phyloP scores from a whole-genome alignment of 2,329 filamentous ascomycete genomes.

The Fusarium miscanthi region DNA sequence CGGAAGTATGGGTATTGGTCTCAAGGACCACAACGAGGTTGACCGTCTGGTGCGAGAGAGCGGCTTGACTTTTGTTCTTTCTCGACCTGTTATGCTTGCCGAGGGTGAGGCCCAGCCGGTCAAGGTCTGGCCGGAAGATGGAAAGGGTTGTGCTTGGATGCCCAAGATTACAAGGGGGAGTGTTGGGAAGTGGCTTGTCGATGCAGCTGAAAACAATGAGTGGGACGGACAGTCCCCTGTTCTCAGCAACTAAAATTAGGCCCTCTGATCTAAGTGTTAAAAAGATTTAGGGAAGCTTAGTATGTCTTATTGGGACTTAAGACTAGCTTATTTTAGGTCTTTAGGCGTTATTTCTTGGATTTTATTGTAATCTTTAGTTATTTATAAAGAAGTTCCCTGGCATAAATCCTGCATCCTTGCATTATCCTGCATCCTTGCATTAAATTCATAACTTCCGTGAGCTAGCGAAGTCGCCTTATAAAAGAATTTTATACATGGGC shows the following conservation, averaged over 20 bases:
- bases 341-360: no score
- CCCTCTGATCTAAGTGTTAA: no score
- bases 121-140: constrained; percentile 31
- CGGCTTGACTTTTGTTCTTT: constrained; percentile 6
- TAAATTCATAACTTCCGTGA: no score
- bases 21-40: constrained; percentile 27
- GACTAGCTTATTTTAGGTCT: no score
- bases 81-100: constrained; percentile 16
- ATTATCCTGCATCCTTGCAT: no score
- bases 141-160: constrained; percentile 33
- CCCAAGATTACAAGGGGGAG: constrained; percentile 23
- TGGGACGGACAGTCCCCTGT: constrained; percentile 24
- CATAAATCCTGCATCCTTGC: no score
- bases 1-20: constrained; percentile 14
- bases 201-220: constrained; percentile 7
- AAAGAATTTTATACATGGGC: no score
- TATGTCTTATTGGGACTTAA: no score
- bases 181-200: constrained; percentile 26
- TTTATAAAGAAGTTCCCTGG: no score
- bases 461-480: no score
- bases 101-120: constrained; percentile 14
- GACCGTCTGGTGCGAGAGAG: constrained; percentile 14
- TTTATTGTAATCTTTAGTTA: no score
- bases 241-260: constrained; percentile 7
- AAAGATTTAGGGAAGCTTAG: no score